Base-by-base conservation (phyloP, 176 grass and related monocot species). In the Hyparrhenia diplandra region DNA sequence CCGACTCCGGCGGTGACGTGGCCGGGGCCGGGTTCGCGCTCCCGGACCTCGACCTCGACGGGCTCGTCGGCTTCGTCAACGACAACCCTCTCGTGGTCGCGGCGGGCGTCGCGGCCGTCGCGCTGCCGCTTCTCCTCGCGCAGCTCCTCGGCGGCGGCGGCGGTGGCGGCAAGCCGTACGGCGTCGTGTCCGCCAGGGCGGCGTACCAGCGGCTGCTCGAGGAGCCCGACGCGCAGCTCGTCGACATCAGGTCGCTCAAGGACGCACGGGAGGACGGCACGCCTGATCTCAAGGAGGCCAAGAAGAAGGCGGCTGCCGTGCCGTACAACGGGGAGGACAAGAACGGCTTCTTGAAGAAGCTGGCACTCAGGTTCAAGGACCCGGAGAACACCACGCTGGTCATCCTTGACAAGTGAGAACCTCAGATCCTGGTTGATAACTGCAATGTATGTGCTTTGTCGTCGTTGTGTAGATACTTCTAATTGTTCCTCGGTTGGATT, bases 401-500 rank as follows among this genome's bases (percentile, higher is more conserved):
- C 84, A 88, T 99, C 67, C 82, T 99, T 79, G 92, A 99, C 80
- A 95, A 99, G 96, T 99, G 82, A 89, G 96, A 12, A 21, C 23
- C 72, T 70, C 7, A 2, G 36, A 47, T 42, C 20, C 49, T 52
- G 20, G 5, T 69, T 77, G 2, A 11, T 49, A 18, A 41, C 58
- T 76, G 76, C 64, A 76, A 89, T 85, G 82, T 69, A 89, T 85
- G 82, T 69, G 52, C 42, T 79, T 74, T 11, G 2, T 68, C 36
- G 13, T 70, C 17, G 6, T 14, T 5, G 31, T 13, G 4, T 69
- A 12, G 32, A 6, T 74, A 34, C 13, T 83, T 57, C 21, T 32
- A 17, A 20, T 41, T 31, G 59, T 32, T 37, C 12, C 13, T 11
- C 37, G 2, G 1, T 79, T 17, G 20, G 17, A 63, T 58, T 58